A percentile compares a stretch with the other conserved stretches of the same genome.
phyloP scores from a whole-genome alignment of 176 grass and related monocot genomes.

The Triticum turgidum region DNA sequence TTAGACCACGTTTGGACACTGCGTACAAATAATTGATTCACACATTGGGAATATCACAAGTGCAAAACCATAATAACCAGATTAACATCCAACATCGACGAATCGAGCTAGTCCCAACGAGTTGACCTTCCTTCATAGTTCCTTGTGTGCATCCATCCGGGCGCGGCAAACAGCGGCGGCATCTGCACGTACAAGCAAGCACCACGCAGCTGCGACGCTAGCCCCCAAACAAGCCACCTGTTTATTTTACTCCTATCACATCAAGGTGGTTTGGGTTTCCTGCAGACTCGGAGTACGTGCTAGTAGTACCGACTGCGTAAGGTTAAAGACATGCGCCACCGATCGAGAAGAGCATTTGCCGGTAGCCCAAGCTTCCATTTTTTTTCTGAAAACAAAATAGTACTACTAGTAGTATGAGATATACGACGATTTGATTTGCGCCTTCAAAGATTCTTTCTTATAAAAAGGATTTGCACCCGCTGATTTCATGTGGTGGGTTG shows the following conservation, averaged over 20 bases:
- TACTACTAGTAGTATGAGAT: neutral
- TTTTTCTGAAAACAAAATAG: neutral
- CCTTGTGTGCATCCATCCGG: neutral
- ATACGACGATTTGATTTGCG: neutral
- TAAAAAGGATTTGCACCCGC: no score
- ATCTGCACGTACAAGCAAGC: slow-evolving; percentile 30
- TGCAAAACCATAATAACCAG: no score
- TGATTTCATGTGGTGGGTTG: no score
- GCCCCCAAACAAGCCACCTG: neutral
- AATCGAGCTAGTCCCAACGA: neutral
- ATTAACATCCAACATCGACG: neutral
- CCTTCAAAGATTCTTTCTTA: no score
- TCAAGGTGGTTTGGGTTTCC: neutral
- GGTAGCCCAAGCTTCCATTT: neutral
- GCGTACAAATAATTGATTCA: no score
- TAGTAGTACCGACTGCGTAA: neutral
- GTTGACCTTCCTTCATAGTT: neutral
- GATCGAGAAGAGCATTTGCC: neutral
- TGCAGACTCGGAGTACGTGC: no score
- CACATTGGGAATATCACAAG: no score
- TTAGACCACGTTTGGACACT: no score
- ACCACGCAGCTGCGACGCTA: neutral
- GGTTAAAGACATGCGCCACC: neutral
- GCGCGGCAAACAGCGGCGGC: neutral
- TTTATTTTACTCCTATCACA: neutral